A percentile compares a stretch with the other conserved stretches of the same genome.
phyloP scores from a whole-genome alignment of 2,329 filamentous ascomycete species.

The Fusarium mangiferae region DNA sequence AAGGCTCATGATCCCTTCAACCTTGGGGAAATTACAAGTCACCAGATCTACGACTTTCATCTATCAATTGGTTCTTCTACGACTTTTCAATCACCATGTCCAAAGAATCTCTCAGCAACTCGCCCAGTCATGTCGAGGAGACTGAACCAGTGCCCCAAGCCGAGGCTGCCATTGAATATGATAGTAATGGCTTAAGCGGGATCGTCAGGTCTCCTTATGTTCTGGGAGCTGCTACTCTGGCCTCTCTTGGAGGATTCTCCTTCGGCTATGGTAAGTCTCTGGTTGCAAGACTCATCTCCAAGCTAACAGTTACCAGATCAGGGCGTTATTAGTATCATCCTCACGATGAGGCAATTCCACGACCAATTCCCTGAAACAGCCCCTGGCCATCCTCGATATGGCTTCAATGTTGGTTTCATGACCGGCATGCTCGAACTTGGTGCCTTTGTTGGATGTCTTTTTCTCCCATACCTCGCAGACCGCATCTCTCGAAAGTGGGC shows the following conservation, averaged over 20 bases:
- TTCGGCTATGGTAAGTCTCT: not conserved
- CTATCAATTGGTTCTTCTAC: not conserved
- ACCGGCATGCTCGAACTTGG: constrained; percentile 60
- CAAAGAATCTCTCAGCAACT: not conserved
- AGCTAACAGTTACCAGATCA: constrained; percentile 38
- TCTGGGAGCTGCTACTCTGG: constrained; percentile 55
- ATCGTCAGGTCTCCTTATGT: constrained; percentile 52
- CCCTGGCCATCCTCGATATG: constrained; percentile 34
- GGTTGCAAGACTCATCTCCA: not conserved
- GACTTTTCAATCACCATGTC: fast-evolving
- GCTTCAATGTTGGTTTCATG: constrained; percentile 52
- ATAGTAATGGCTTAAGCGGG: constrained; percentile 48
- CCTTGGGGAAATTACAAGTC: fast-evolving
- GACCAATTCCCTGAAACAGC: constrained; percentile 47
- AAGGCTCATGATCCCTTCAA: not conserved
- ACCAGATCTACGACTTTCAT: fast-evolving
- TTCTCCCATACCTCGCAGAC: constrained; percentile 37
- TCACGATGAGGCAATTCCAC: constrained; percentile 58
- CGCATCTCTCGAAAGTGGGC: constrained; percentile 38
- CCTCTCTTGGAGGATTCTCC: constrained; percentile 35
- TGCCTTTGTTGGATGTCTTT: constrained; percentile 55
- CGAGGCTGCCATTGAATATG: not conserved
- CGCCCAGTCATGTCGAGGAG: not conserved
- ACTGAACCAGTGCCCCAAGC: not conserved
- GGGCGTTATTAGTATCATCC: constrained; percentile 53